Base-by-base conservation (phyloP, 306 rosid species). In the Prunus mongolica region DNA sequence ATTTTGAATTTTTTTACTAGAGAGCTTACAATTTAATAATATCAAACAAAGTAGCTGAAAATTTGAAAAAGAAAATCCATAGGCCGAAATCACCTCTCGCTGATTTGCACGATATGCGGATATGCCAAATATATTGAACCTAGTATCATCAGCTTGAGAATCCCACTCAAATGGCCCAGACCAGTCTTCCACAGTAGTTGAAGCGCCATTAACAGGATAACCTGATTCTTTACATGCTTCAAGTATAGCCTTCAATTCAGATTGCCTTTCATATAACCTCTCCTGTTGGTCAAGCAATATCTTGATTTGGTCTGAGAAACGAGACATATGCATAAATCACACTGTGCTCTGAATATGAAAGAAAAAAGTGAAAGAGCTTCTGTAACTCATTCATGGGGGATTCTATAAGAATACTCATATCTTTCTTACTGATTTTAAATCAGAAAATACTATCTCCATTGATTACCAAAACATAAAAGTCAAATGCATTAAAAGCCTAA, bases 101-200 rank as follows among this genome's bases (percentile, higher is more conserved):
- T 91, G 98, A 82, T 91, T 91, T 58, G 96, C 90, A 60, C 98
- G 97, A 80, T 90, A 94, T 24, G 89, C 52, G 12, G 97, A 84
- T 89, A 91, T 90, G 84, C 98, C 97, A 80, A 94, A 94, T 69
- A 91, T 72, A 61, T 94, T 94, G 74, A 94, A 84, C 76, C 93
- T 82, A 64, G 86, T 19, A 71, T 94, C 90, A 77, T 90, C 93
- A 2, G 94, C 98, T 83, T 82, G 72, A 72, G 96, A 86, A 86
- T 94, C 98, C 97, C 98, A 94, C 72, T 86, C 83, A 83, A 91
- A 91, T 65, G 81, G 12, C 16, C 91, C 91, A 79, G 86, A 85
- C 98, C 97, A 94, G 80, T 86, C 81, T 81, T 94, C 98, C 60
- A 78, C 83, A 8, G 77, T 20, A 45, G 76, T 79, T 3, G 91